phyloP scores from a whole-genome alignment of 257 asterid species.

The Solanum tarijense region DNA sequence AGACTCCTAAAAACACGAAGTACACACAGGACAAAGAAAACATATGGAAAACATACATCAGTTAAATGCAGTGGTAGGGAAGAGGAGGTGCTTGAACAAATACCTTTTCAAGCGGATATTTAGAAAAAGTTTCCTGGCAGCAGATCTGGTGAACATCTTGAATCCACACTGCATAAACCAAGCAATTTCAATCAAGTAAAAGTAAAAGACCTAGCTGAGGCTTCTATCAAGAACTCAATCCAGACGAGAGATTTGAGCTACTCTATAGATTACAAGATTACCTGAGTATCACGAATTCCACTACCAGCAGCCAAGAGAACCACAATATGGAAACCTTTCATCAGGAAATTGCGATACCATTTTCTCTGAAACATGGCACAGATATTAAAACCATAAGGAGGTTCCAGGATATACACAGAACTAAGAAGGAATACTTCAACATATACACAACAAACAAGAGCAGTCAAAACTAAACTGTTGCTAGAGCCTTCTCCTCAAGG shows the following conservation, averaged over 20 bases:
- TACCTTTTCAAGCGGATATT: constrained; percentile 87
- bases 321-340: constrained; percentile 95
- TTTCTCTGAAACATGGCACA: constrained; percentile 58
- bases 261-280: constrained; percentile 9
- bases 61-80: neutral
- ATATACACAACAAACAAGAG: neutral
- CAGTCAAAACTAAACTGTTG: constrained; percentile 61
- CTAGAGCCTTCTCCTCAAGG: constrained; percentile 93
- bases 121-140: constrained; percentile 81
- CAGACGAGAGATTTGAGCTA: neutral
- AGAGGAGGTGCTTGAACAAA: neutral
- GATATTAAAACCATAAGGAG: neutral
- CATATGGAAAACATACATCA: neutral
- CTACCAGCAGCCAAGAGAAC: constrained; percentile 96
- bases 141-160: constrained; percentile 97
- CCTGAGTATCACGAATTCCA: constrained; percentile 97
- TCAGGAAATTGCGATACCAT: constrained; percentile 92
- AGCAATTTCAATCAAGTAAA: constrained; percentile 3
- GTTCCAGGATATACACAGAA: neutral
- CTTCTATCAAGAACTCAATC: neutral
- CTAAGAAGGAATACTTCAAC: constrained; percentile 7
- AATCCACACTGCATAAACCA: constrained; percentile 71
- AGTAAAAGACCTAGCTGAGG: neutral
- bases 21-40: neutral
- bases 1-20: neutral